These are phyloP conservation scores for Magnusiomyces fungicola DNA, from an alignment of 1,139 yeast species.

Conservation along the genomic window DNA sequence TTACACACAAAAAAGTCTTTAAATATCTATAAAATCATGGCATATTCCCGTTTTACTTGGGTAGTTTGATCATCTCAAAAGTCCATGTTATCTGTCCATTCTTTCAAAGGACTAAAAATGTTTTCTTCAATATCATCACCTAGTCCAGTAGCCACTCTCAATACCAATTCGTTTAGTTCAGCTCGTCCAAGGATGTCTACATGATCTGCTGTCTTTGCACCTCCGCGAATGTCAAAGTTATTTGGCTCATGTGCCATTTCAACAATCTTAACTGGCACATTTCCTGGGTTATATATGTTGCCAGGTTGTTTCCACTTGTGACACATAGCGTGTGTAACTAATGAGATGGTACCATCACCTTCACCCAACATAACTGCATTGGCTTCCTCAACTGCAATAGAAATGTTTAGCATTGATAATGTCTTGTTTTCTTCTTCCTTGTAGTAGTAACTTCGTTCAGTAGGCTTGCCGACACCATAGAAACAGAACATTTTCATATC, in stretches of 20 bases:
- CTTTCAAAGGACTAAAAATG: conserved; percentile 51
- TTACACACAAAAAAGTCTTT: not conserved
- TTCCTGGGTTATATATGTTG: conserved; percentile 78
- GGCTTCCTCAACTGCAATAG: conserved; percentile 54
- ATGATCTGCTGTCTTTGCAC: conserved; percentile 96
- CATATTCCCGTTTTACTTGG: not conserved
- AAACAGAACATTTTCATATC: conserved; percentile 82
- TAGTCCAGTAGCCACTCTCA: conserved; percentile 74
- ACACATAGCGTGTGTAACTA: conserved; percentile 69
- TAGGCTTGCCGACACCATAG: conserved; percentile 93
- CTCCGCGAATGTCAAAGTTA: conserved; percentile 89
- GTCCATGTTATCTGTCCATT: conserved; percentile 48
- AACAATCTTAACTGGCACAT: conserved; percentile 63
- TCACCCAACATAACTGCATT: conserved; percentile 73
- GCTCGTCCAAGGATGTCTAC: conserved; percentile 94
- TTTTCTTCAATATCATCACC: conserved; percentile 60
- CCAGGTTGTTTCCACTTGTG: conserved; percentile 78
- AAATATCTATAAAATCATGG: not conserved
- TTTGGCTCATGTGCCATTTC: conserved; percentile 94
- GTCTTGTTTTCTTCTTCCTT: conserved; percentile 51
- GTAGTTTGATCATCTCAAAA: conserved; percentile 26
- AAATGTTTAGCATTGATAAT: conserved; percentile 48
- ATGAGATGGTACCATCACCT: conserved; percentile 93
- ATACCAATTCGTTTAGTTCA: conserved; percentile 75
- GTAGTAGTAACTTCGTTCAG: conserved; percentile 87